Conservation (phyloP, 2,329 filamentous ascomycete species). For the Nigrospora sphaerica region DNA sequence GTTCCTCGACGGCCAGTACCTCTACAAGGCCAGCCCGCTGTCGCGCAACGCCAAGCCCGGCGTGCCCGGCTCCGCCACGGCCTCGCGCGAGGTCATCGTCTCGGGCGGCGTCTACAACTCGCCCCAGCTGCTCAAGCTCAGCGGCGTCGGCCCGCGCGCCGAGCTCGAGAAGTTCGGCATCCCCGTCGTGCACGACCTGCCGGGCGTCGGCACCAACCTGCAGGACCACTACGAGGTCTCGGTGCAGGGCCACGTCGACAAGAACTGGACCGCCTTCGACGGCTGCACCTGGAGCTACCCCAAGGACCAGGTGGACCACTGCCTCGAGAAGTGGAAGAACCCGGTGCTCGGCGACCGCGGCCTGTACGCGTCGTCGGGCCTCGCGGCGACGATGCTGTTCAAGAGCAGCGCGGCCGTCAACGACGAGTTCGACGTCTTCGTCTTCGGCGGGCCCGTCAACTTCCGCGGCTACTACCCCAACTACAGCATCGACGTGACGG, state of each 20-base stretch:
- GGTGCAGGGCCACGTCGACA: constrained; percentile 33
- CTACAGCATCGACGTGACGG: constrained; percentile 22
- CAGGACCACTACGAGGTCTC: constrained; percentile 46
- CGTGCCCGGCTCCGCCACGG: constrained; percentile 23
- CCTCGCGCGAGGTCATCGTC: constrained; percentile 40
- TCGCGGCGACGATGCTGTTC: constrained; percentile 22
- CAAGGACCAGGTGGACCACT: constrained; percentile 23
- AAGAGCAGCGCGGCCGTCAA: constrained; percentile 17
- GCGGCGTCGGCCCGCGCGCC: constrained; percentile 31
- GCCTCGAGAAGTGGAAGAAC: constrained; percentile 17
- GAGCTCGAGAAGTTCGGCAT: constrained; percentile 28
- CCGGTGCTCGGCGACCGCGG: constrained; percentile 15
- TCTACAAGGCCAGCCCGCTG: constrained; percentile 38
- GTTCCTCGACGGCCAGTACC: constrained; percentile 35
- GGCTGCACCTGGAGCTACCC: constrained; percentile 25
- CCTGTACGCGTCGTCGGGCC: constrained; percentile 25
- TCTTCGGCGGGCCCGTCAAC: constrained; percentile 29
- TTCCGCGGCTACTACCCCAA: constrained; percentile 32
- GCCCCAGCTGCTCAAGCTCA: constrained; percentile 45
- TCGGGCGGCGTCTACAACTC: constrained; percentile 46
- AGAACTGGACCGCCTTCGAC: constrained; percentile 26
- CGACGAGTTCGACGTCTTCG: constrained; percentile 25
- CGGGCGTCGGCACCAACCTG: constrained; percentile 51
- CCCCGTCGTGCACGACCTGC: constrained; percentile 40
- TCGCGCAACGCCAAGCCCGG: constrained; percentile 11